phyloP scores from a whole-genome alignment of 2,329 filamentous ascomycete genomes.

The Curvularia sp. region DNA sequence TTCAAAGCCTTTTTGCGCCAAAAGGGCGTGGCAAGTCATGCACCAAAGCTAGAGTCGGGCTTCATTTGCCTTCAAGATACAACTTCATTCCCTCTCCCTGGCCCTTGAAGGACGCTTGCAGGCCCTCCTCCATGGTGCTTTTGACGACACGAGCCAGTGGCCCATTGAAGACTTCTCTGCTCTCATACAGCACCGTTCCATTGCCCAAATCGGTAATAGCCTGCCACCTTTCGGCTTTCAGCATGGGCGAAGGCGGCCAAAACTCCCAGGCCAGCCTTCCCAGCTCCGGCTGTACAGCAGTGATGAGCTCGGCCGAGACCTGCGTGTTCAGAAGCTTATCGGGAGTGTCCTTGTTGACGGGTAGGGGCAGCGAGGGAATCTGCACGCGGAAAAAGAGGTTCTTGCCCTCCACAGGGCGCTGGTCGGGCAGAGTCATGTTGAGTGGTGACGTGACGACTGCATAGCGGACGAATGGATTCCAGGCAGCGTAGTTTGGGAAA shows the following conservation, averaged over 20 bases:
- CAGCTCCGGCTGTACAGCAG: slow-evolving; percentile 35
- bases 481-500: slow-evolving; percentile 38
- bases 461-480: slow-evolving; percentile 46
- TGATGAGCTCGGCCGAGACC: slow-evolving; percentile 38
- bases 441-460: slow-evolving; percentile 31
- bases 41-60: too few relatives aligned
- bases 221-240: slow-evolving; percentile 40
- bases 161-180: slow-evolving; percentile 40
- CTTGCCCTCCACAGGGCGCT: slow-evolving; percentile 35
- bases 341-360: slow-evolving; percentile 35
- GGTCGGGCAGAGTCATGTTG: slow-evolving; percentile 32
- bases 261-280: slow-evolving; percentile 40
- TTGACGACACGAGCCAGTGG: slow-evolving; percentile 24
- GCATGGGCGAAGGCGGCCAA: slow-evolving; percentile 10
- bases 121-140: slow-evolving; percentile 19
- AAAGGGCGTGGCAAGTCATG: not conserved
- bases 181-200: slow-evolving; percentile 42
- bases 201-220: slow-evolving; percentile 34
- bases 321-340: slow-evolving; percentile 37
- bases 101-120: slow-evolving; percentile 39
- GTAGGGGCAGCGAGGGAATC: slow-evolving; percentile 40
- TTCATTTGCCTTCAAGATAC: slow-evolving; percentile 16
- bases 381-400: slow-evolving; percentile 38
- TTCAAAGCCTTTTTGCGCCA: not conserved
- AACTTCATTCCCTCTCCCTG: slow-evolving; percentile 41